Percentiles rank a stretch among this genome's conserved stretches.
Conservation (phyloP, 768 basidiomycete species). For the Panellus pusillus region DNA sequence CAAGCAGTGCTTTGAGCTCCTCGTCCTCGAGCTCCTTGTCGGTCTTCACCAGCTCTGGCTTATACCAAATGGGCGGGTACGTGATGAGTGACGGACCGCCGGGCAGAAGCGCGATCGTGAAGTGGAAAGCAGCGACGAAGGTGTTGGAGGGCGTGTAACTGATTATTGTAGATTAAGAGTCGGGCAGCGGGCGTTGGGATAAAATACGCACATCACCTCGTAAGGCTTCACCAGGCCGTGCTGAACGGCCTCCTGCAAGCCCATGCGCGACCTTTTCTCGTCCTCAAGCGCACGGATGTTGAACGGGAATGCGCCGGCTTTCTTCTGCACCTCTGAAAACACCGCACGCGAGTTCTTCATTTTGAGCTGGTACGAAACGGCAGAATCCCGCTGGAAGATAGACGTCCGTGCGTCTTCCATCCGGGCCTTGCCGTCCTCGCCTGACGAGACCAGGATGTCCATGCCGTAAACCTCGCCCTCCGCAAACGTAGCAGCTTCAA, state of each 20-base stretch:
- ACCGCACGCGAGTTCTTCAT: slow-evolving; percentile 97
- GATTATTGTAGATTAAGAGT: background rate
- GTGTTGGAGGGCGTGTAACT: slow-evolving; percentile 83
- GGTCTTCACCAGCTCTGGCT: slow-evolving; percentile 85
- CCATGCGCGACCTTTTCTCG: slow-evolving; percentile 94
- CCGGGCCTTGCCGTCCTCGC: slow-evolving; percentile 91
- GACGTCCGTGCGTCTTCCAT: slow-evolving; percentile 87
- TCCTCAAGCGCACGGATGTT: slow-evolving; percentile 93
- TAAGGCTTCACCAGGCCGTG: slow-evolving; percentile 93
- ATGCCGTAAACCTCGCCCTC: slow-evolving; percentile 96
- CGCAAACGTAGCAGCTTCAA: slow-evolving; percentile 81
- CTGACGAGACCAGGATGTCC: slow-evolving; percentile 85
- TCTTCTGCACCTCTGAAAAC: slow-evolving; percentile 97
- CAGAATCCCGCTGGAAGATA: slow-evolving; percentile 86
- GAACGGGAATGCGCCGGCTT: slow-evolving; percentile 97
- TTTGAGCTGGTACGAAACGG: slow-evolving; percentile 92
- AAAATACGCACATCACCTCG: slow-evolving; percentile 78
- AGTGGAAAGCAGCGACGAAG: slow-evolving; percentile 93
- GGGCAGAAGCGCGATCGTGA: slow-evolving; percentile 91
- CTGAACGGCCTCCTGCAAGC: slow-evolving; percentile 93
- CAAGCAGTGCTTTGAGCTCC: slow-evolving; percentile 76
- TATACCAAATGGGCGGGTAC: slow-evolving; percentile 90
- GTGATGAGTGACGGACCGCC: slow-evolving; percentile 87
- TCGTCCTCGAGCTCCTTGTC: slow-evolving; percentile 89
- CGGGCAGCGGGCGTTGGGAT: background rate